These are phyloP conservation scores for Ogataea nakhonphanomensis DNA, from an alignment of 805 yeast genomes.

Conservation along the genomic window DNA sequence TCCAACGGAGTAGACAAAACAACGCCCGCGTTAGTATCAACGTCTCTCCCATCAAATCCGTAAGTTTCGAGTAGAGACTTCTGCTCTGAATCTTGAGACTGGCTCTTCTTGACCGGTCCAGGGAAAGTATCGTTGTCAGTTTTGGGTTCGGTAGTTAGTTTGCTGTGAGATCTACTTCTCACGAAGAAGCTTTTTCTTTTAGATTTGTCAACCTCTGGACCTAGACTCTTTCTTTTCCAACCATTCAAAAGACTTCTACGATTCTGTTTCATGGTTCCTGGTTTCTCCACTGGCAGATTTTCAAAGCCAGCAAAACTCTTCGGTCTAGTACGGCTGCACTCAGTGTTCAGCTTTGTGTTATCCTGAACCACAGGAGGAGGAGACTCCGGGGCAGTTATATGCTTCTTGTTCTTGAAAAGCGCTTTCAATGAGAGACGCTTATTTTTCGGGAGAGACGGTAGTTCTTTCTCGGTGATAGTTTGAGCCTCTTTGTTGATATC, in stretches of 20 bases:
- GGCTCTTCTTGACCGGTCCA: neutral
- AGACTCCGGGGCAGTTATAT: neutral
- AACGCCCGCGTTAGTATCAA: slow-evolving; percentile 6
- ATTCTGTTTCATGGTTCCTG: slow-evolving; percentile 18
- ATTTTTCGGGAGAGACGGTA: slow-evolving; percentile 12
- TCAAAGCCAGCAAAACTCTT: slow-evolving; percentile 21
- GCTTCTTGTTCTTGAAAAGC: slow-evolving; percentile 23
- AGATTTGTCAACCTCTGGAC: slow-evolving; percentile 1
- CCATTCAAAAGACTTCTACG: slow-evolving; percentile 28
- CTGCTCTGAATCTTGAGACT: slow-evolving; percentile 1
- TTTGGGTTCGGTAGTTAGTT: neutral
- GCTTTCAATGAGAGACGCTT: slow-evolving; percentile 29
- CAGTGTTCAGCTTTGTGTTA: neutral
- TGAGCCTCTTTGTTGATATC: neutral
- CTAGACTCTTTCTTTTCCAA: slow-evolving; percentile 32
- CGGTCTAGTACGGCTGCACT: slow-evolving; percentile 13
- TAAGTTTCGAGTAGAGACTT: slow-evolving; percentile 21
- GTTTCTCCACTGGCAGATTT: slow-evolving; percentile 4
- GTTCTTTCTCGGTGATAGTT: neutral
- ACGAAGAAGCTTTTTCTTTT: slow-evolving; percentile 16
- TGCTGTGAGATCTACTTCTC: slow-evolving; percentile 9
- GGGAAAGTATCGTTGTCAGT: slow-evolving; percentile 3
- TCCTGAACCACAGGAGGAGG: neutral
- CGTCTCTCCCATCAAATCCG: slow-evolving; percentile 18
- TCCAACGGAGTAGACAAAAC: slow-evolving; percentile 14